These are phyloP conservation scores for Umbilicaria muhlenbergii DNA, from an alignment of 495 filamentous ascomycete species.

Conservation along the genomic window DNA sequence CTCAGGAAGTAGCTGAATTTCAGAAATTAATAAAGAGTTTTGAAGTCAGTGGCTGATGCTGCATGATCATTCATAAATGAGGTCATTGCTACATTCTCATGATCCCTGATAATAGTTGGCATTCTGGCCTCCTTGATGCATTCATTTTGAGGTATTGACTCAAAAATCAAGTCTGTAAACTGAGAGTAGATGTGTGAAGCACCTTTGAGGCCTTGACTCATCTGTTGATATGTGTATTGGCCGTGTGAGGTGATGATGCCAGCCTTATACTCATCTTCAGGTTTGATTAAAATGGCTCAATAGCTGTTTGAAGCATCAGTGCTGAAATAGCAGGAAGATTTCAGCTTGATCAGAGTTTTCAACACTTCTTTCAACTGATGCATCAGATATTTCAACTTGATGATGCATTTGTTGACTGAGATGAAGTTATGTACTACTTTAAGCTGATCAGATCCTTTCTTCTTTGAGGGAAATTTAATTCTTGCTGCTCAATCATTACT, in stretches of 20 bases:
- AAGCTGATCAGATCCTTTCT: neutral
- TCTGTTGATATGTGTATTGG: neutral
- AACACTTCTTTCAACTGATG: slow-evolving; percentile 6
- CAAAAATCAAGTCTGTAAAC: slow-evolving; percentile 2
- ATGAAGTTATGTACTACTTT: slow-evolving; percentile 5
- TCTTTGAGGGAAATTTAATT: slow-evolving; percentile 2
- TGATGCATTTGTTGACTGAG: slow-evolving; percentile 1
- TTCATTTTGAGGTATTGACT: neutral
- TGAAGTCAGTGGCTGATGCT: too few species aligned
- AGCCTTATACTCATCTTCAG: neutral
- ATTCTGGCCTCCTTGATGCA: too few species aligned
- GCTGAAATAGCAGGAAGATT: neutral
- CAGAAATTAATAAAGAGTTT: too few species aligned
- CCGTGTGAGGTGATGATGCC: too few species aligned
- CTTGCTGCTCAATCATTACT: neutral
- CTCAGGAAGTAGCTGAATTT: too few species aligned
- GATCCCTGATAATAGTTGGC: too few species aligned
- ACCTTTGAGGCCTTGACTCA: slow-evolving; percentile 3
- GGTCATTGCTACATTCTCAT: too few species aligned
- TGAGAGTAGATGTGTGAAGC: slow-evolving; percentile 1
- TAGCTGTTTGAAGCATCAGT: slow-evolving; percentile 3
- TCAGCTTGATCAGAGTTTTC: neutral
- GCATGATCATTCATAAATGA: too few species aligned
- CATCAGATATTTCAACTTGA: slow-evolving; percentile 7
- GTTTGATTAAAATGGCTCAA: neutral